These are phyloP conservation scores for Balakata baccata DNA, from an alignment of 345 rosid genomes.

Conservation along the genomic window DNA sequence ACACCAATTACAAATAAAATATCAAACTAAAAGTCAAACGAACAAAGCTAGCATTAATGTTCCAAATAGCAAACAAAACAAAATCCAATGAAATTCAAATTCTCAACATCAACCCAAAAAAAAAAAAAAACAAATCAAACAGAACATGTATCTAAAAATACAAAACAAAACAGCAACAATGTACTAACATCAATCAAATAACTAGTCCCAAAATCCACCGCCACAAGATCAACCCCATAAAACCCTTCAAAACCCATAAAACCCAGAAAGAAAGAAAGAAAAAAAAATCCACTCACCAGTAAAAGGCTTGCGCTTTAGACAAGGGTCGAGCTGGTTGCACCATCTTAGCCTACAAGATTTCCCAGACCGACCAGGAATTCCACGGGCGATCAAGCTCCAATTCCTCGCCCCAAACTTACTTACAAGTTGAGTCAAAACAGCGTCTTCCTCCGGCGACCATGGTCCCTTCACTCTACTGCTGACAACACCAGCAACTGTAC, in stretches of 20 bases:
- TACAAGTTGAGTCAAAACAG: conserved; percentile 53
- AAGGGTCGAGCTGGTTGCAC: conserved; percentile 90
- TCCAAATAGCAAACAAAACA: not conserved
- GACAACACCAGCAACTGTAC: conserved; percentile 1
- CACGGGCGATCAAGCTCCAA: conserved; percentile 84
- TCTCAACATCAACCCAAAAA: not conserved
- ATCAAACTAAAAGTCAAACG: no score
- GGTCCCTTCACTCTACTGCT: conserved; percentile 68
- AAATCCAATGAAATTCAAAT: not conserved
- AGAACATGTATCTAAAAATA: not conserved
- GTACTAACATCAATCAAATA: not conserved
- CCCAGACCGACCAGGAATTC: conserved; percentile 77
- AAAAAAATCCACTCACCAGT: conserved; percentile 39
- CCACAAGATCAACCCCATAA: not conserved
- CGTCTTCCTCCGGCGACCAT: conserved; percentile 84
- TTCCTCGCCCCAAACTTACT: conserved; percentile 68
- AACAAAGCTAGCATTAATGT: not conserved
- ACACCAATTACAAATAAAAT: no score
- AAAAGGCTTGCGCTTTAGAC: conserved; percentile 75
- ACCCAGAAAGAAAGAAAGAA: not conserved
- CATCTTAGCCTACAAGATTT: conserved; percentile 81
- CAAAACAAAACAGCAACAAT: not conserved
- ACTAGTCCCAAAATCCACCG: not conserved
- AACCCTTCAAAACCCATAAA: not conserved
- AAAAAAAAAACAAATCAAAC: no score